Evolutionary conservation across 2,329 filamentous ascomycete genomes (phyloP), one percentile per base, ranked within the genome.

Genomic region (Fusarium albosuccineum): DNA sequence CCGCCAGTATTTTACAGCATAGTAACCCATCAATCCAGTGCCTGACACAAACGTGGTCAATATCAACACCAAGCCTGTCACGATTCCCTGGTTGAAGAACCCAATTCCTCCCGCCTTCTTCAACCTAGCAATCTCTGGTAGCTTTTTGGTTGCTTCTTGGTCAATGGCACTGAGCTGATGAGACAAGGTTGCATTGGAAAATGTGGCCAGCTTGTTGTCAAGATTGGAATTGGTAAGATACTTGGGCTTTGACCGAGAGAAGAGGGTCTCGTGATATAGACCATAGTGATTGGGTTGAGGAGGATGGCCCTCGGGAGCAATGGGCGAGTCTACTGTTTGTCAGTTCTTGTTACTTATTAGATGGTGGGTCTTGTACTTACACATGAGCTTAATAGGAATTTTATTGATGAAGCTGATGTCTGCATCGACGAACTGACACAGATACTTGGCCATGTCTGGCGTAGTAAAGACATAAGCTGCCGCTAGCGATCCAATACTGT

Each of bases 11-110:
- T 42, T 44, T 11, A 56, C 58, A 4, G 46, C 62, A 37, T 68
- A 68, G 0, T 68, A 68, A 1, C 66, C 54, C 10, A 66, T 41
- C 3, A 68, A 7, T 0, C 66, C 51, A 0, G 66, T 66, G 9
- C 66, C 53, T 0, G 66, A 66, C 1, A 66, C 50, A 6, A 66
- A 48, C 0, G 66, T 68, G 0, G 66, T 64, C 16, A 68, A 26
- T 0, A 62, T 30, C 7, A 68, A 46, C 0, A 60, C 51, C 10
- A 68, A 14, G 22, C 66, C 65, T 0, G 66, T 68, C 7, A 68
- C 57, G 4, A 68, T 68, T 8, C 66, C 66, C 11, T 68, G 66
- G 2, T 69, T 56, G 7, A 68, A 68, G 17, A 68, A 69, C 0
- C 66, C 66, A 22, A 68, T 64, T 0, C 44, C 46, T 0, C 62